phyloP scores from a whole-genome alignment of 306 rosid genomes.

The Cucumis cinereus region DNA sequence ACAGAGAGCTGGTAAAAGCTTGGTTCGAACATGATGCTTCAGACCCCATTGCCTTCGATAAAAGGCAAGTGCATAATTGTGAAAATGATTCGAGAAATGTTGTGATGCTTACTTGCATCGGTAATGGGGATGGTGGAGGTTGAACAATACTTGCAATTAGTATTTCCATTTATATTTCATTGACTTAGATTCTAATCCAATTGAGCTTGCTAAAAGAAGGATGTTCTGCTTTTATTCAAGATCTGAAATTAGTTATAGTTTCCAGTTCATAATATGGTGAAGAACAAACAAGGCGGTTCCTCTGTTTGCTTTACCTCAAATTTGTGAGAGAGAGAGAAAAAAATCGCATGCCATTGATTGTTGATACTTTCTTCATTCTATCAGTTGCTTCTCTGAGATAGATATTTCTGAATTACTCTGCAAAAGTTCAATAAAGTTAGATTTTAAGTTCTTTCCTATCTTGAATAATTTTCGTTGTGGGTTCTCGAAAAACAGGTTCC shows the following conservation, averaged over 20 bases:
- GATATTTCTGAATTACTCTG: slow-evolving; percentile 39
- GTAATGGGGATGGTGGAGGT: slow-evolving; percentile 28
- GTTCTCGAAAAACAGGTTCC: neutral
- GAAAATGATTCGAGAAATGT: slow-evolving; percentile 22
- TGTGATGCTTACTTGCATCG: slow-evolving; percentile 17
- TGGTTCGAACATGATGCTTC: slow-evolving; percentile 1
- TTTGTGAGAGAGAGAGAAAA: slow-evolving; percentile 18
- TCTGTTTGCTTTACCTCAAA: slow-evolving; percentile 38
- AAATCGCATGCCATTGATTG: slow-evolving; percentile 17
- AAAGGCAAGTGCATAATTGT: slow-evolving; percentile 14
- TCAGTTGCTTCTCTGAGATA: slow-evolving; percentile 38
- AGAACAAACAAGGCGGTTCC: slow-evolving; percentile 32
- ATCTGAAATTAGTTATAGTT: slow-evolving; percentile 22
- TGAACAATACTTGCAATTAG: neutral
- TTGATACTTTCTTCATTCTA: slow-evolving; percentile 48
- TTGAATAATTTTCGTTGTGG: neutral
- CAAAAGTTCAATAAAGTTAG: slow-evolving; percentile 30
- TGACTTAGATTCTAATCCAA: neutral
- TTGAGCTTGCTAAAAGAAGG: neutral
- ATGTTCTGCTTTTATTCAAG: neutral
- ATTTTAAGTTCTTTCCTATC: slow-evolving; percentile 39
- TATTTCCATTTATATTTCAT: neutral
- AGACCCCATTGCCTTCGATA: slow-evolving; percentile 21
- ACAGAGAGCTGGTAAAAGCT: slow-evolving; percentile 10
- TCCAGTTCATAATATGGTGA: slow-evolving; percentile 39